A percentile compares a stretch with the other conserved stretches of the same genome.
Conservation (phyloP, 78 protist species). For the Dictyostelium firmibasis region DNA sequence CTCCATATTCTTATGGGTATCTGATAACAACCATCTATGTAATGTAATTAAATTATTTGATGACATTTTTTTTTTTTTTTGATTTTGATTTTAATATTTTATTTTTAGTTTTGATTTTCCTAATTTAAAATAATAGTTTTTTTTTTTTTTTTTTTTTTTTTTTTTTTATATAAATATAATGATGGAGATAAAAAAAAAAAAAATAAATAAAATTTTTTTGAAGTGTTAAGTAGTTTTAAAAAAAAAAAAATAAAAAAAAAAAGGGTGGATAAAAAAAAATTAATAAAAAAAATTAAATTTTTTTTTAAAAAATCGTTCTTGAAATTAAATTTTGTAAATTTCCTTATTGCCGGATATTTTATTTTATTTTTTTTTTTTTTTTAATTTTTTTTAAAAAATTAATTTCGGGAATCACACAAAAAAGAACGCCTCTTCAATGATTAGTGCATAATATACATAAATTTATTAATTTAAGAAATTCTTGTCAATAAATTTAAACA, state of each 20-base stretch:
- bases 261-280: neutral
- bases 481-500: no score
- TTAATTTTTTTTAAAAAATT: neutral
- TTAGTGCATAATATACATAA: no score
- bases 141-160: neutral
- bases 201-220: no score
- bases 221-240: neutral
- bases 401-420: neutral
- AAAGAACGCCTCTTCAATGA: no score
- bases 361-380: no score
- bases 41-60: slow-evolving; percentile 42
- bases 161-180: no score
- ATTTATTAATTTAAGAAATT: no score
- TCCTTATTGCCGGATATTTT: neutral
- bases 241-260: neutral
- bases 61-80: slow-evolving; percentile 17
- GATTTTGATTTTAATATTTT: neutral
- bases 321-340: neutral
- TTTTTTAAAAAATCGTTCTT: neutral
- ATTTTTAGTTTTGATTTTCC: neutral
- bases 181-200: no score
- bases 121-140: neutral
- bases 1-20: neutral
- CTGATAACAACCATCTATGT: slow-evolving; percentile 58
- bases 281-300: neutral